These are phyloP conservation scores for Candida sp. DNA, from an alignment of 1,139 yeast genomes.

Conservation along the genomic window DNA sequence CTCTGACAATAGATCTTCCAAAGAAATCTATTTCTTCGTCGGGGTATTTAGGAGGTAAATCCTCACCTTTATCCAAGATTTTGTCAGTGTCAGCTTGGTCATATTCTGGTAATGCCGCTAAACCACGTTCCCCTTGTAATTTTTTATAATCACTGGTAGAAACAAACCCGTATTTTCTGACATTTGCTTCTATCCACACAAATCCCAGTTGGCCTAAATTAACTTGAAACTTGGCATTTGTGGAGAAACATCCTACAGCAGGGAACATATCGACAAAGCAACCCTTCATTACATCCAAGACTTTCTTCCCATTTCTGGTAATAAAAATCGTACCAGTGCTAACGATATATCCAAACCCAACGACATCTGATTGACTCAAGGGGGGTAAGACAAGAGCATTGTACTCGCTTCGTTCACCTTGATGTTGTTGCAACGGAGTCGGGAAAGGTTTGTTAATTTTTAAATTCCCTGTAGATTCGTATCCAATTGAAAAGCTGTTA, in stretches of 20 bases:
- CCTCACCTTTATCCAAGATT: constrained; percentile 69
- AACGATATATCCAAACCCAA: constrained; percentile 87
- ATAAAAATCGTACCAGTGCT: constrained; percentile 80
- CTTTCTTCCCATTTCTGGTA: constrained; percentile 86
- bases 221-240: constrained; percentile 70
- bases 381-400: constrained; percentile 75
- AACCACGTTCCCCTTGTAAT: constrained; percentile 42
- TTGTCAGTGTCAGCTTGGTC: constrained; percentile 30
- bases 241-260: constrained; percentile 79
- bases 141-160: constrained; percentile 49
- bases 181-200: constrained; percentile 95
- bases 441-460: constrained; percentile 77
- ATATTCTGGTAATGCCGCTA: constrained; percentile 41
- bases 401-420: constrained; percentile 42
- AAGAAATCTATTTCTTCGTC: constrained; percentile 64
- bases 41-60: constrained; percentile 66
- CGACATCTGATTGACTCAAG: constrained; percentile 79
- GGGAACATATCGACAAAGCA: constrained; percentile 82
- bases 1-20: constrained; percentile 37
- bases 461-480: constrained; percentile 81
- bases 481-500: constrained; percentile 78
- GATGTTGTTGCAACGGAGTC: constrained; percentile 45
- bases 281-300: constrained; percentile 80
- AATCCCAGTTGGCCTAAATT: constrained; percentile 91
- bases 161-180: constrained; percentile 89